Evolutionary conservation across 768 basidiomycete species (phyloP).

Genomic region (Melanogaster broomeanus): DNA sequence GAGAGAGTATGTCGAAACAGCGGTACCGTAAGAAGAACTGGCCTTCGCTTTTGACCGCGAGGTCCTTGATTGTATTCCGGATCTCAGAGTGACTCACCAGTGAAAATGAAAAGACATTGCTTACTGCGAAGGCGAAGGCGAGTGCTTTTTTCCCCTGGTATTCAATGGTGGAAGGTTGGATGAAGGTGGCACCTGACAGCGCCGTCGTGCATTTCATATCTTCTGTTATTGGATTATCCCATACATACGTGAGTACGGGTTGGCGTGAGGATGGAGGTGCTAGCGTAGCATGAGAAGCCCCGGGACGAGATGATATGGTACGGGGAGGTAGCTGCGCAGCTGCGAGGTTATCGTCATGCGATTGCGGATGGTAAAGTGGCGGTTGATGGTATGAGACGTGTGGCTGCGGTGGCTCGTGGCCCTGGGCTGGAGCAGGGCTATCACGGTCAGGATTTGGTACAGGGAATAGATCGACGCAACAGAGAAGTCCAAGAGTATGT

Average conservation of each 20-base stretch:
- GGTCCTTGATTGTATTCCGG: constrained; percentile 44
- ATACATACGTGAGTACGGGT: constrained; percentile 47
- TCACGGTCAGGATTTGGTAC: constrained; percentile 37
- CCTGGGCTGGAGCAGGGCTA: background rate
- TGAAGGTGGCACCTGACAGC: constrained; percentile 64
- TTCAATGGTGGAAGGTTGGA: constrained; percentile 55
- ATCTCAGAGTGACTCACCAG: constrained; percentile 1
- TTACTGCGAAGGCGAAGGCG: constrained; percentile 67
- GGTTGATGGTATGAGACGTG: constrained; percentile 8
- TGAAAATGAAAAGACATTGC: constrained; percentile 14
- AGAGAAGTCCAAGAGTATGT: constrained; percentile 66
- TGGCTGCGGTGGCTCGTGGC: constrained; percentile 13
- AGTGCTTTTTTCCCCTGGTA: constrained; percentile 52
- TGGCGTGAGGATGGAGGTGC: constrained; percentile 15
- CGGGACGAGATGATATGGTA: constrained; percentile 12
- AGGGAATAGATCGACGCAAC: constrained; percentile 78
- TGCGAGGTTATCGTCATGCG: constrained; percentile 5
- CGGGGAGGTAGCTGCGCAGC: constrained; percentile 24
- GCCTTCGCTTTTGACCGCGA: constrained; percentile 68
- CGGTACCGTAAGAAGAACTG: constrained; percentile 73
- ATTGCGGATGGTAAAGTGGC: constrained; percentile 13
- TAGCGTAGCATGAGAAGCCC: constrained; percentile 3
- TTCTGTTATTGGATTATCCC: constrained; percentile 46
- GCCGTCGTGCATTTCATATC: constrained; percentile 44
- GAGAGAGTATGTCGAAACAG: constrained; percentile 60